Evolutionary conservation across 495 filamentous ascomycete species (phyloP).

Genomic region (Aspergillus nidulans): DNA sequence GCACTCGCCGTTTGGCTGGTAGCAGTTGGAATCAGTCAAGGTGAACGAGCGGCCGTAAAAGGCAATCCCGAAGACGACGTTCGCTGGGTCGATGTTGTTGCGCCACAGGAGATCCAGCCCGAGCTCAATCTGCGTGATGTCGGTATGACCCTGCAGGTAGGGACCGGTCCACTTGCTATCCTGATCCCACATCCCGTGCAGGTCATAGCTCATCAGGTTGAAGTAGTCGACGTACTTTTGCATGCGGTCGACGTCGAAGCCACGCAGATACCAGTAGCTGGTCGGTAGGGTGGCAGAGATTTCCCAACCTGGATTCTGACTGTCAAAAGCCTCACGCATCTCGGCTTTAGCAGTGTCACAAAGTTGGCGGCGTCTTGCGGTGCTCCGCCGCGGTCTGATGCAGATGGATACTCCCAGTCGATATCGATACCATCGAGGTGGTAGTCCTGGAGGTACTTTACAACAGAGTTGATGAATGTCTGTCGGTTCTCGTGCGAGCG

Average conservation of each 20-base stretch:
- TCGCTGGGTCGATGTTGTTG: slow-evolving; percentile 20
- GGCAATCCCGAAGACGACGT: slow-evolving; percentile 32
- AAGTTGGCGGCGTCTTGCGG: slow-evolving; percentile 36
- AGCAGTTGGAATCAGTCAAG: slow-evolving; percentile 11
- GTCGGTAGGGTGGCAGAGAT: slow-evolving; percentile 39
- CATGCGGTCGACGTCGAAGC: slow-evolving; percentile 40
- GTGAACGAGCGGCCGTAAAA: slow-evolving; percentile 35
- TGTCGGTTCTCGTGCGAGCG: background rate
- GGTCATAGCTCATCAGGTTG: slow-evolving; percentile 54
- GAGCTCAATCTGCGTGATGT: slow-evolving; percentile 26
- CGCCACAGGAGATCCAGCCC: slow-evolving; percentile 28
- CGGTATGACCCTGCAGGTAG: slow-evolving; percentile 19
- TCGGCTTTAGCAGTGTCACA: slow-evolving; percentile 27
- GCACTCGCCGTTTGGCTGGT: slow-evolving; percentile 15
- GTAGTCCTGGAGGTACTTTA: background rate
- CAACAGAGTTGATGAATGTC: background rate
- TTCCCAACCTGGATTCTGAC: slow-evolving; percentile 19
- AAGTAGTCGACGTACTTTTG: slow-evolving; percentile 41
- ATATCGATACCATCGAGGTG: slow-evolving; percentile 1
- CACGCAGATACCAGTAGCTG: slow-evolving; percentile 48
- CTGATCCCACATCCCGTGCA: slow-evolving; percentile 22
- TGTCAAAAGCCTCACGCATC: slow-evolving; percentile 17
- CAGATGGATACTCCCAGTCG: slow-evolving; percentile 39
- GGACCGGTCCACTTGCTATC: slow-evolving; percentile 1
- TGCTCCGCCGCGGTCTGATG: slow-evolving; percentile 36